phyloP scores from a whole-genome alignment of 768 basidiomycete species.

The Pleurotus tuber-regium region DNA sequence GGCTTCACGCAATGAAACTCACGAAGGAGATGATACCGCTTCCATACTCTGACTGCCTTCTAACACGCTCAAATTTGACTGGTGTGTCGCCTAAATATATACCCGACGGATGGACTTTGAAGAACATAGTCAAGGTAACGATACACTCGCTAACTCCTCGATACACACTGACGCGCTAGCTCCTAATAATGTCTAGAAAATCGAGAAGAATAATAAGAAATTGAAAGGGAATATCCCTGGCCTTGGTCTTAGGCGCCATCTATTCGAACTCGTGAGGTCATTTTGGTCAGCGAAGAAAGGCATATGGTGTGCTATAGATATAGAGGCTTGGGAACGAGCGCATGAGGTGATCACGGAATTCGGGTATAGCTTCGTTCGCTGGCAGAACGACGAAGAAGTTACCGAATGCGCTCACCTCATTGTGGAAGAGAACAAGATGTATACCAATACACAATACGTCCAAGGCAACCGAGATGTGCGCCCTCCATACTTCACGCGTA shows the following conservation, averaged over 20 bases:
- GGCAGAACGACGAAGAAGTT: conserved; percentile 49
- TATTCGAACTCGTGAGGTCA: conserved; percentile 67
- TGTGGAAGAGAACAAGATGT: conserved; percentile 57
- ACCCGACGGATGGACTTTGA: conserved; percentile 50
- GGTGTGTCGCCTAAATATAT: conserved; percentile 60
- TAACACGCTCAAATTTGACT: conserved; percentile 56
- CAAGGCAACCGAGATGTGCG: conserved; percentile 57
- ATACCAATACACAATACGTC: conserved; percentile 62
- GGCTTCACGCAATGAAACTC: conserved; percentile 72
- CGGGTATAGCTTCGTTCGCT: conserved; percentile 66
- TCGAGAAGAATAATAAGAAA: conserved; percentile 79
- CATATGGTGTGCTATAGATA: conserved; percentile 76
- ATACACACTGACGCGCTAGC: neutral
- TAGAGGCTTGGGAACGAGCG: conserved; percentile 82
- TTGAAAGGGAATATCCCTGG: conserved; percentile 61
- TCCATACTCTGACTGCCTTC: conserved; percentile 75
- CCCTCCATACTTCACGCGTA: neutral
- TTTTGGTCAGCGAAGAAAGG: conserved; percentile 64
- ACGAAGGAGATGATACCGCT: conserved; percentile 65
- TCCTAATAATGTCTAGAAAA: conserved; percentile 39
- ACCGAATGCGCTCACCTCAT: conserved; percentile 58
- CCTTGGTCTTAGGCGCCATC: conserved; percentile 53
- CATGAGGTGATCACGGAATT: conserved; percentile 77
- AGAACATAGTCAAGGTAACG: conserved; percentile 57
- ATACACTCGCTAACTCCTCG: neutral